Evolutionary conservation across 2,329 filamentous ascomycete species (phyloP), one percentile per base, ranked within the genome.

Genomic region (Ramichloridium luteum): DNA sequence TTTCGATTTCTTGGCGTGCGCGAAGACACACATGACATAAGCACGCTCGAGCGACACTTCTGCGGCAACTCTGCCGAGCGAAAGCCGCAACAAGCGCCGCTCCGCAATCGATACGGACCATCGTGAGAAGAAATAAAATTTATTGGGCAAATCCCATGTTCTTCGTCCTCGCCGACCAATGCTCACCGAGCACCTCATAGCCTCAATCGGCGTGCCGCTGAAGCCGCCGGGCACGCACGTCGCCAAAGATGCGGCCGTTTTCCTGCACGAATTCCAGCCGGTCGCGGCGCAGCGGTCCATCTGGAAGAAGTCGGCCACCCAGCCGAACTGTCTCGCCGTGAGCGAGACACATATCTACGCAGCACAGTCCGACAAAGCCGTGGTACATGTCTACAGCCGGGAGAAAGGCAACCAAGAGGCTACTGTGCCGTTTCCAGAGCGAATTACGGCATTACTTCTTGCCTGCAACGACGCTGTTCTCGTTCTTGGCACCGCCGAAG

Each of bases 301-400:
- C 28, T 86, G 90, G 68, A 96, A 94, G 68, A 96, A 93, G 62
- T 93, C 82, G 63, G 80, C 82, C 11, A 75, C 77, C n/a, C 69
- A 77, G 15, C 64, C 70, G 36, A 82, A 88, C 56, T 79, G 82
- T 46, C 63, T 98, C 34, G 86, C 84, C 16, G 69, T 86, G 46
- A 92, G 71, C 57, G 66, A 72, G 27, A 77, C 77, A 13, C 90
- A 98, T 54, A 68, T 96, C 28, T 98, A 93, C 54, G 80, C 86
- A 3, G 88, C 84, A 3, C 90, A 98, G 56, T 70, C 80, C 30
- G 85, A 86, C 43, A 96, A 93, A 58, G 83, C 85, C 0, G 81
- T 93, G 25, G 71, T 98, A 2, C 83, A 96, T 59, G 84, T 98
- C 34, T 98, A 96, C 59, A 86, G 73, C 36, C 72, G 85, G 34